Base-by-base conservation (phyloP, 768 basidiomycete species). In the Sporobolomyces pararoseus region DNA sequence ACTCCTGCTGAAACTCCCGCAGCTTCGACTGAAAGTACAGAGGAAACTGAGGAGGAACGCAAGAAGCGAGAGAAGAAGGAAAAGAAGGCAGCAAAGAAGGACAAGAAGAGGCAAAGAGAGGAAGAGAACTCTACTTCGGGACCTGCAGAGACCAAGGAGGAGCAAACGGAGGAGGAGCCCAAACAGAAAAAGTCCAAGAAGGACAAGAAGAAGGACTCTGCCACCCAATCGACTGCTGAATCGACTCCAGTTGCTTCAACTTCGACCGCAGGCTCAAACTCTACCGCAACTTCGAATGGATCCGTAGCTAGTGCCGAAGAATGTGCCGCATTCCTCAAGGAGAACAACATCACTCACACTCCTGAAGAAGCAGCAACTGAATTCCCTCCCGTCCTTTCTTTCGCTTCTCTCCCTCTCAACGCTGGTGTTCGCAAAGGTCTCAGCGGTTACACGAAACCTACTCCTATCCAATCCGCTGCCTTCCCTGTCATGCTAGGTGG, bases 391-490 rank as follows among this genome's bases (percentile, higher is more conserved):
- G 81, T 91, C 59, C 83, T 88, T 53, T 83, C 86, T 2, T 95
- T 99, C 77, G 81, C 84, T 66, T 85, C 89, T 63, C 84, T 98
- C 1, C 82, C 82, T 34, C 84, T 97, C 57, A 86, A 88, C 9
- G 78, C 81, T 1, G 81, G 82, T 19, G 84, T 98, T 39, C 84
- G 83, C 49, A 76, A 80, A 1, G 87, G 86, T 0, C 87, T 97
- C 68, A 78, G 82, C 55, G 82, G 81, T 12, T 99, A 93, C 82
- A 85, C 86, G 72, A 86, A 88, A 72, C 95, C 96, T 7, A 95
- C 94, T 0, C 94, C 96, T 0, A 92, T 99, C 63, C 96, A 99
- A 78, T 88, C 91, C 9, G 95, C 91, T 75, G 86, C 93, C 23
- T 75, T 71, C 68, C 66, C 71, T 19, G 50, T 70, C 60, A 71